Base-by-base conservation (phyloP, 352 stramenopile genomes). In the Pythium rishiriense region DNA sequence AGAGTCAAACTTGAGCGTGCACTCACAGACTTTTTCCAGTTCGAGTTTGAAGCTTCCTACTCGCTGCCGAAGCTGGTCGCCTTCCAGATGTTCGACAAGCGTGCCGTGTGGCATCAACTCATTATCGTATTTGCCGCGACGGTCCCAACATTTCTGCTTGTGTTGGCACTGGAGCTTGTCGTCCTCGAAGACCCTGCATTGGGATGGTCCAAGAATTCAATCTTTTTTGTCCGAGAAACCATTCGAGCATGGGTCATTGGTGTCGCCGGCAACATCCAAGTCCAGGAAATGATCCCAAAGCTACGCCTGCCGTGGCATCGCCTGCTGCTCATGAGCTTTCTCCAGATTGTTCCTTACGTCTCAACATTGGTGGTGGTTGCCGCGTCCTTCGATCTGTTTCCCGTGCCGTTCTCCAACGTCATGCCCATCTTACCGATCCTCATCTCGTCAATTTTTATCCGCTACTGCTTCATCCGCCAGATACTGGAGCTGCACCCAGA, bases 201-300 rank as follows among this genome's bases (percentile, higher is more conserved):
- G 1, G 53, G 35, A 3, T 69, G 62, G 62, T 25, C 3, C 17
- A 6, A 45, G 28, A 59, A 58, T 24, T 12, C 45, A 6, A 48
- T 22, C 1, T 85, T 76, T 22, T 73, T 76, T 12, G 59, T 68
- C n/a, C 72, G 72, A 0, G 57, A 69, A 29, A 69, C 69, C 14
- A 21, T 76, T 5, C 66, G 53, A 0, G 60, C 60, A 1, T 58
- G 68, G 28, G 39, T 73, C 5, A 52, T 66, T 2, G 56, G 45
- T 6, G 45, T 76, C 11, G 41, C 62, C 1, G 53, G 64, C 17
- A 53, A 59, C 29, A 14, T 65, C 2, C 62, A 64, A 1, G 58
- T 68, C 1, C 39, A 68, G 0, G 64, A 78, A 33, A 73, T 68
- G 46, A 73, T 79, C 26, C 60, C 70, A 0, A 64, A 65, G 21